These are phyloP conservation scores for Juncus effusus DNA, from an alignment of 176 grass and related monocot genomes.

Conservation along the genomic window DNA sequence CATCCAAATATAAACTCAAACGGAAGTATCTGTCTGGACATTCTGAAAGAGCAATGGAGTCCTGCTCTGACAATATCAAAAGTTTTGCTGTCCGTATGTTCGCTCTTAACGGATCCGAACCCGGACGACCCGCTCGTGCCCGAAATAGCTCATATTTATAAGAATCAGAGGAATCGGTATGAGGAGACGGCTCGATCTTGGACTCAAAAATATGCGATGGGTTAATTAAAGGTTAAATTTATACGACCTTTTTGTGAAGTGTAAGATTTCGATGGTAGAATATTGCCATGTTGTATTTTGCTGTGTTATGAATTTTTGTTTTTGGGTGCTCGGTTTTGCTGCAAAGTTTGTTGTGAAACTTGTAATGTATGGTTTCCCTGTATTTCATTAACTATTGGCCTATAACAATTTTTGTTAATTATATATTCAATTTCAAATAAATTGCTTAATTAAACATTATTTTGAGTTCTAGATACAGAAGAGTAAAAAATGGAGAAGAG, in stretches of 20 bases:
- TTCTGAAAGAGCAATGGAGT: conserved; percentile 42
- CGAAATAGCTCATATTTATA: conserved; percentile 38
- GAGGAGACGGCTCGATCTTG: conserved; percentile 37
- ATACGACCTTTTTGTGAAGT: no score
- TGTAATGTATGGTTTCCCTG: no score
- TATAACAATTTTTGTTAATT: no score
- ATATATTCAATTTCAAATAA: no score
- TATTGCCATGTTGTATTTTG: no score
- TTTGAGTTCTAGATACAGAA: no score
- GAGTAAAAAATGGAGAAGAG: no score
- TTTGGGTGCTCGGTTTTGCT: not conserved
- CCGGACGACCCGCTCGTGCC: conserved; percentile 36
- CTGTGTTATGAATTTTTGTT: not conserved
- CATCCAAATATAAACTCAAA: conserved; percentile 46
- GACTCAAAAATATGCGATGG: conserved; percentile 39
- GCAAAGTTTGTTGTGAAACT: not conserved
- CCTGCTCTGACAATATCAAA: conserved; percentile 41
- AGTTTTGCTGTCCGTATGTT: conserved; percentile 34
- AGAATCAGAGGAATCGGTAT: conserved; percentile 27
- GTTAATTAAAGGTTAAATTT: conserved; percentile 7
- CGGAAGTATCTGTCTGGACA: conserved; percentile 35
- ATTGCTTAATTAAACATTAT: no score
- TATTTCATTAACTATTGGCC: no score
- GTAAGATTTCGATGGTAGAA: no score
- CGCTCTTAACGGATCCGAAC: conserved; percentile 32